A percentile compares a stretch with the other conserved stretches of the same genome.
Evolutionary conservation across 2,329 filamentous ascomycete genomes (phyloP).

Genomic region (Proliferodiscus dingleyae): DNA sequence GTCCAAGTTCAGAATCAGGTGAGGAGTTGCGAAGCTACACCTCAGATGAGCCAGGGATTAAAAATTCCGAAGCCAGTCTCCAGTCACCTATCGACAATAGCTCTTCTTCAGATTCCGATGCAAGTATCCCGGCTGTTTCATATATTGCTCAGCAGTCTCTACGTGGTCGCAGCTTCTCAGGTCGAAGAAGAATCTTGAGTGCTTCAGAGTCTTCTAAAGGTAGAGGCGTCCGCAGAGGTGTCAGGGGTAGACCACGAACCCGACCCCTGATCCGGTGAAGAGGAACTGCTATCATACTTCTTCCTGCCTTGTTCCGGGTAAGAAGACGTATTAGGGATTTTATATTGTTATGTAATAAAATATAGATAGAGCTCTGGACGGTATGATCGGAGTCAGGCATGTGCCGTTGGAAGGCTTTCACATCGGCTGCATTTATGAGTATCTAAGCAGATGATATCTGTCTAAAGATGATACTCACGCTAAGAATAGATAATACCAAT

Average conservation of each 20-base stretch:
- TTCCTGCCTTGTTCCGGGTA: no score
- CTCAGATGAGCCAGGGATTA: background rate
- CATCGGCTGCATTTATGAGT: background rate
- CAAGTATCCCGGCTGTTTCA: slow-evolving; percentile 18
- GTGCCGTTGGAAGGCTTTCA: background rate
- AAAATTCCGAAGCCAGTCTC: background rate
- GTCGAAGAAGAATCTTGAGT: background rate
- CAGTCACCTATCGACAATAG: slow-evolving; percentile 6
- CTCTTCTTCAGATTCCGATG: slow-evolving; percentile 17
- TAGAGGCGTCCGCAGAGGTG: slow-evolving; percentile 2
- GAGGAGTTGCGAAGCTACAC: slow-evolving; percentile 1
- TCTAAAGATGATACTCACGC: no score
- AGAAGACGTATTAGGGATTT: no score
- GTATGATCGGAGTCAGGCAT: background rate
- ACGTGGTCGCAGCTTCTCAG: background rate
- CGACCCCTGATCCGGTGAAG: background rate
- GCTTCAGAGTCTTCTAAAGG: background rate
- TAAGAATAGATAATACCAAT: no score
- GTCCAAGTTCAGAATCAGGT: slow-evolving; percentile 16
- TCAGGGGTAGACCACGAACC: slow-evolving; percentile 3
- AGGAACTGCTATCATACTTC: no score
- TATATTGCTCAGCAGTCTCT: no score
- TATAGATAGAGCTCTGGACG: background rate
- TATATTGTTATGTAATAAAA: background rate
- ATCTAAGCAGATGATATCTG: background rate